These are phyloP conservation scores for Pichia sp. DNA, from an alignment of 1,139 yeast species.

Conservation along the genomic window DNA sequence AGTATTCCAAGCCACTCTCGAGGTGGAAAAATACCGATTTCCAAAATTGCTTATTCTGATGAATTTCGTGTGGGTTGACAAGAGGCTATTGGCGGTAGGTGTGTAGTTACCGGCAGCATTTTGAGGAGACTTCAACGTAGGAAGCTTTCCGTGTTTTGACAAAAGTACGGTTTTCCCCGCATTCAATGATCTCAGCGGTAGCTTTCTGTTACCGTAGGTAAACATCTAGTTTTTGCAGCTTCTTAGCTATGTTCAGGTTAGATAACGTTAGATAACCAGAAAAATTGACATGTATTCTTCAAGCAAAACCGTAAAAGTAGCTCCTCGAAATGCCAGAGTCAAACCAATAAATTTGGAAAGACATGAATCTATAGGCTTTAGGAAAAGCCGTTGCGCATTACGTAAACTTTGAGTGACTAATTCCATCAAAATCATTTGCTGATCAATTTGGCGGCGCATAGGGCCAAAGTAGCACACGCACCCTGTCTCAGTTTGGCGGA, in stretches of 20 bases:
- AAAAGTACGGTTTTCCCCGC: neutral
- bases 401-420: neutral
- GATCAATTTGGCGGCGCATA: neutral
- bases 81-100: neutral
- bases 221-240: neutral
- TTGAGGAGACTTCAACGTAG: neutral
- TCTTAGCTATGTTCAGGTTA: neutral
- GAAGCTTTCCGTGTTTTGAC: neutral
- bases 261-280: too few species aligned
- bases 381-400: neutral
- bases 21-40: slow-evolving; percentile 5
- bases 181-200: neutral
- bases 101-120: neutral
- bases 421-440: neutral
- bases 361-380: neutral
- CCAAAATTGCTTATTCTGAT: neutral
- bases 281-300: neutral
- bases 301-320: neutral
- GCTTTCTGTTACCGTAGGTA: neutral
- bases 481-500: neutral
- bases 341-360: neutral
- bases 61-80: neutral
- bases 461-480: neutral
- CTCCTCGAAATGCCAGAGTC: neutral
- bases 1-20: slow-evolving; percentile 17